Evolutionary conservation across 345 rosid genomes (phyloP).

Genomic region (Hibiscus tridactylites): DNA sequence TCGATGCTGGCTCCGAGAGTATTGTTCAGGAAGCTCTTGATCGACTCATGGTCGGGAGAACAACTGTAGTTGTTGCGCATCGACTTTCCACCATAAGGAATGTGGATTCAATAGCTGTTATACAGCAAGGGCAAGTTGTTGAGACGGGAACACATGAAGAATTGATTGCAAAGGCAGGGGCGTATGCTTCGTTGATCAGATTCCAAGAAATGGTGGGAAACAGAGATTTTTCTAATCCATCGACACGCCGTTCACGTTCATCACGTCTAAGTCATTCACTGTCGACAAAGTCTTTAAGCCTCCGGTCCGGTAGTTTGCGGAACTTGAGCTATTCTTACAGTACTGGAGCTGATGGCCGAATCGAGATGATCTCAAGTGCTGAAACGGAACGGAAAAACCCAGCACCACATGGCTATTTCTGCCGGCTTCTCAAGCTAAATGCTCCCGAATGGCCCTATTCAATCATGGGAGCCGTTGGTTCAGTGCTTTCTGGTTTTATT

Average conservation of each 20-base stretch:
- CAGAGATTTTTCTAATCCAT: slow-evolving; percentile 81
- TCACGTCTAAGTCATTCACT: slow-evolving; percentile 83
- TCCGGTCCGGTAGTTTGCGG: slow-evolving; percentile 90
- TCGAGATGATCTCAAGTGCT: slow-evolving; percentile 94
- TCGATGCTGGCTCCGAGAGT: slow-evolving; percentile 95
- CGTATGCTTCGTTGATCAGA: slow-evolving; percentile 80
- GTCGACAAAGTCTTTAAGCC: slow-evolving; percentile 88
- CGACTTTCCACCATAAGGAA: slow-evolving; percentile 91
- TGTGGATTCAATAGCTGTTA: slow-evolving; percentile 89
- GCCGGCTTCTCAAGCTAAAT: slow-evolving; percentile 79
- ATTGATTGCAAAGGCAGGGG: slow-evolving; percentile 67
- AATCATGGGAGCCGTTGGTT: slow-evolving; percentile 90
- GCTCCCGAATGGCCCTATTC: slow-evolving; percentile 99
- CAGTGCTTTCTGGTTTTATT: slow-evolving; percentile 84
- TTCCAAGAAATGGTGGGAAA: slow-evolving; percentile 94
- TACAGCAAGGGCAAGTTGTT: slow-evolving; percentile 92
- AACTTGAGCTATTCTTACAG: slow-evolving; percentile 96
- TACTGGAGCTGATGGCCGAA: slow-evolving; percentile 94
- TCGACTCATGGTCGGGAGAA: slow-evolving; percentile 94
- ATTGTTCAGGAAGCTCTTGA: slow-evolving; percentile 98
- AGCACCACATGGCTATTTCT: slow-evolving; percentile 83
- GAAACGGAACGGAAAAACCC: slow-evolving; percentile 85
- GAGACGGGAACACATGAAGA: slow-evolving; percentile 96
- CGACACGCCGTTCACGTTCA: slow-evolving; percentile 78
- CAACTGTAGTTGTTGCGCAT: slow-evolving; percentile 96